A percentile compares a stretch with the other conserved stretches of the same genome.
Conservation (phyloP, 345 rosid genomes). For the Lenwebbia sp. region DNA sequence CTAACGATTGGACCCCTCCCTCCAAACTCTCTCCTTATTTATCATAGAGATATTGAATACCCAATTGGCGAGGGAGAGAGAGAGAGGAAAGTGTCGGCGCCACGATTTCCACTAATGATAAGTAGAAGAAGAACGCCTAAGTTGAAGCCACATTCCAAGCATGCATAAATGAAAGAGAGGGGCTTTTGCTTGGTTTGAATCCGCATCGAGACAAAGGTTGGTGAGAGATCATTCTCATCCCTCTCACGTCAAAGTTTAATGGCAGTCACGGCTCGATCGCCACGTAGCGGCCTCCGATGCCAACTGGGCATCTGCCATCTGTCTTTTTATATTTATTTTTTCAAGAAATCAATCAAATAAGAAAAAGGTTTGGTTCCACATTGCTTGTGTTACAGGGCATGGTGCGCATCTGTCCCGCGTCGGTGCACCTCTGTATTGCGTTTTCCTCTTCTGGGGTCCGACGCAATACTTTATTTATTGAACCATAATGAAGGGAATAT, state of each 20-base stretch:
- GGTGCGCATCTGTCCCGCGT: neutral
- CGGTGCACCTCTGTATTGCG: neutral
- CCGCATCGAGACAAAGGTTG: neutral
- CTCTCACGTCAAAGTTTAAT: slow-evolving; percentile 1
- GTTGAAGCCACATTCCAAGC: neutral
- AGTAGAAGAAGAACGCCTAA: neutral
- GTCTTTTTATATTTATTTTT: neutral
- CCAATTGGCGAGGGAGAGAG: neutral
- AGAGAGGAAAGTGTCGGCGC: neutral
- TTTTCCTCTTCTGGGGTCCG: neutral
- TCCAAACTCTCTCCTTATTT: neutral
- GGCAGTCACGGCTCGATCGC: neutral
- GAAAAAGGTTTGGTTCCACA: neutral
- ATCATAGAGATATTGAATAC: neutral
- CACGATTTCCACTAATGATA: neutral
- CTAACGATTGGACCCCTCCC: neutral
- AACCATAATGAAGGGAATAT: neutral
- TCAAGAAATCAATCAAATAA: neutral
- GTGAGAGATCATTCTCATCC: neutral
- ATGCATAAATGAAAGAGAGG: neutral
- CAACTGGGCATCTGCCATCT: neutral
- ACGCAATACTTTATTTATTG: neutral
- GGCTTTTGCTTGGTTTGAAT: neutral
- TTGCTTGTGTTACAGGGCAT: neutral
- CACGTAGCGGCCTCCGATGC: neutral